Percentiles rank a stretch among this genome's conserved stretches.
Conservation (phyloP, 352 stramenopile genomes). For the Phytophthora pini region DNA sequence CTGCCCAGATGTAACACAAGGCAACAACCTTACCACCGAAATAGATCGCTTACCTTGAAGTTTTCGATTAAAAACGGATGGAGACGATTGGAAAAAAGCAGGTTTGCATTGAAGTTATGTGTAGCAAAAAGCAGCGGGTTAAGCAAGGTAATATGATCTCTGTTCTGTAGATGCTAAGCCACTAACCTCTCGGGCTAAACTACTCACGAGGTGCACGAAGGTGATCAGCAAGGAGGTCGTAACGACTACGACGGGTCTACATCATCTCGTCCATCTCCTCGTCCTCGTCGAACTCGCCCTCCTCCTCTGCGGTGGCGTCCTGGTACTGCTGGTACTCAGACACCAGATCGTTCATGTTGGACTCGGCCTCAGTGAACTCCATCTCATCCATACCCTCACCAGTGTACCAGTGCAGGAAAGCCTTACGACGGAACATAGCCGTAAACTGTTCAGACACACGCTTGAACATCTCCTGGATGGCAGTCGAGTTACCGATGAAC, state of each 20-base stretch:
- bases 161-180: constrained; percentile 63
- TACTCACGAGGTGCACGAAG: constrained; percentile 51
- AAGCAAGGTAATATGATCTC: constrained; percentile 70
- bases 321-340: constrained; percentile 99
- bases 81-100: not conserved
- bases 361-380: constrained; percentile 99
- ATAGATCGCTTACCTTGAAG: constrained; percentile 25
- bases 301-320: constrained; percentile 98
- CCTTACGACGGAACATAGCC: constrained; percentile 99
- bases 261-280: constrained; percentile 95
- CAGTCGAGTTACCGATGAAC: constrained; percentile 99
- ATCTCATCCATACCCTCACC: constrained; percentile 99
- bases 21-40: constrained; percentile 37
- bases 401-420: constrained; percentile 99
- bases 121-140: constrained; percentile 34
- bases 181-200: constrained; percentile 68
- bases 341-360: constrained; percentile 99
- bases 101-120: constrained; percentile 18
- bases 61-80: constrained; percentile 7
- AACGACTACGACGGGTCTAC: constrained; percentile 64
- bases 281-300: constrained; percentile 97
- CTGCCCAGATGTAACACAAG: not conserved
- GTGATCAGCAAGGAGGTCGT: constrained; percentile 49
- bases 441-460: constrained; percentile 99
- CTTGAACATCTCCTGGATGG: constrained; percentile 99